These are phyloP conservation scores for Neonectria faginata DNA, from an alignment of 2,329 filamentous ascomycete species.

Conservation along the genomic window DNA sequence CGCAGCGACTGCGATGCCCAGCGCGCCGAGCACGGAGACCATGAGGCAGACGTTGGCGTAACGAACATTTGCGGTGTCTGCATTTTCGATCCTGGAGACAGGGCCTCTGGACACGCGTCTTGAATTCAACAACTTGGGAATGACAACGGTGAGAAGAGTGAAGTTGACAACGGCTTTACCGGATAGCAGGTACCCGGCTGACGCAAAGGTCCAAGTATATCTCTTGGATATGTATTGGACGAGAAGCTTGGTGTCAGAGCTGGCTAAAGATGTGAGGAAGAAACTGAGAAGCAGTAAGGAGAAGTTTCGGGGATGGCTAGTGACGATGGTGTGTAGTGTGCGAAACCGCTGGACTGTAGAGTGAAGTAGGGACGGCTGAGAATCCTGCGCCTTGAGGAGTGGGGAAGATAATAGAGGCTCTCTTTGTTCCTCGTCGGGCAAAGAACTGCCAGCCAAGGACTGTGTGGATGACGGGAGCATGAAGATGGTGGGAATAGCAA, in stretches of 20 bases:
- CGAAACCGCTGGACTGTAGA: constrained; percentile 38
- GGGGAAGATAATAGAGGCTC: constrained; percentile 55
- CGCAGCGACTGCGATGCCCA: constrained; percentile 55
- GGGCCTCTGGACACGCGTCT: constrained; percentile 1
- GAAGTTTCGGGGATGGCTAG: constrained; percentile 56
- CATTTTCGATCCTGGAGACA: constrained; percentile 1
- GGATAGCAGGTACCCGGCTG: constrained; percentile 61
- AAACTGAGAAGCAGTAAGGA: constrained; percentile 58
- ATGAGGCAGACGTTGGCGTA: constrained; percentile 37
- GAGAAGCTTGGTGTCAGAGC: constrained; percentile 63
- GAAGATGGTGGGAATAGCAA: constrained; percentile 35
- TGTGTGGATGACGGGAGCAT: constrained; percentile 22
- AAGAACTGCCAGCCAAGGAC: neutral
- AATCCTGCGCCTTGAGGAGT: constrained; percentile 51
- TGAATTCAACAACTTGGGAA: constrained; percentile 53
- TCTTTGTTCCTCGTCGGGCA: constrained; percentile 48
- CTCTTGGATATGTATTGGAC: constrained; percentile 64
- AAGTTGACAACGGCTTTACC: constrained; percentile 63
- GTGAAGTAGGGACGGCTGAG: constrained; percentile 28
- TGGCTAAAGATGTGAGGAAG: constrained; percentile 61
- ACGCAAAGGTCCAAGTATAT: constrained; percentile 60
- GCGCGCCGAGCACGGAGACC: constrained; percentile 52
- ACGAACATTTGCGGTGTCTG: constrained; percentile 36
- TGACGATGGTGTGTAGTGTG: constrained; percentile 50
- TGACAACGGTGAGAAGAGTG: constrained; percentile 54